Base-by-base conservation (phyloP, 768 basidiomycete genomes). In the Amanita subjunquillea region DNA sequence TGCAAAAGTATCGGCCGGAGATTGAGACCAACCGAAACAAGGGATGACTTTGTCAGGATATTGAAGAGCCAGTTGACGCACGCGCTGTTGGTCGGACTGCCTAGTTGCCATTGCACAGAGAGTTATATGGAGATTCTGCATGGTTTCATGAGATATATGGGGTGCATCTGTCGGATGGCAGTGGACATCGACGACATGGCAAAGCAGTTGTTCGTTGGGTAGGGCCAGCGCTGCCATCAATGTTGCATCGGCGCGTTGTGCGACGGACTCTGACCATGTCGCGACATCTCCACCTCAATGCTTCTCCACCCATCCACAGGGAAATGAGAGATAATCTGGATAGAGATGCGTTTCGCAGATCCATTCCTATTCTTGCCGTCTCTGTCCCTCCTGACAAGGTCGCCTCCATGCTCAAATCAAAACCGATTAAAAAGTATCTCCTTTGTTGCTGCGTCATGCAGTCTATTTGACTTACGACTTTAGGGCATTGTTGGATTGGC, bases 141-240 rank as follows among this genome's bases (percentile, higher is more conserved):
- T 80, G 4, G 75, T 73, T 22, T 70, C 66, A 3, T 66, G 49
- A 6, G 69, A 59, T 37, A 83, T 74, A 1, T 60, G 59, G 1
- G 64, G 66, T 8, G 85, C 77, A 65, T 95, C 93, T 3, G 89
- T 92, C 3, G 94, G 92, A 68, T 97, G 94, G 66, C 90, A 94
- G 58, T 97, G 94, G 0, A 84, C 88, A 62, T 96, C 94, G 50
- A 83, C 75, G 53, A 97, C 70, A 59, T 89, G 89, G 20, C 66
- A 69, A 17, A 89, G 70, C 42, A 91, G 75, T 46, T 63, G 59
- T 42, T 61, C 27, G 48, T 60, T 55, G n/a, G 71, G 68, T 46
- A 52, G 17, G 17, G 17, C 17, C 17, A 17, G 36, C 51, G 56
- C 54, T 15, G 53, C 6, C 53, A 57, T 58, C 13, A 32, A 15